Conservation (phyloP, 495 filamentous ascomycete genomes). For the Penicillium pulvis region DNA sequence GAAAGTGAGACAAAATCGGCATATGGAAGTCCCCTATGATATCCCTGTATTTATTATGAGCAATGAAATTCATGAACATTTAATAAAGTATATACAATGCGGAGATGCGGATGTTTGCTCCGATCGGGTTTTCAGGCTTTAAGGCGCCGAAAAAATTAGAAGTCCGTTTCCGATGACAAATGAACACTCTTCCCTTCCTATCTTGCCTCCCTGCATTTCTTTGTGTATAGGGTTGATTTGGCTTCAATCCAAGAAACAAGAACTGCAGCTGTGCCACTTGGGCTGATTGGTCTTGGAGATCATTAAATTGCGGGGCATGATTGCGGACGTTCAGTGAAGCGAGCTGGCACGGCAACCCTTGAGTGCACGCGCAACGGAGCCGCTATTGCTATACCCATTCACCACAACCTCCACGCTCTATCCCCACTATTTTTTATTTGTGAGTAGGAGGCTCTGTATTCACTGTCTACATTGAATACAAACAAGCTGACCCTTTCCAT, state of each 20-base stretch:
- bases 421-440: background rate
- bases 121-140: background rate
- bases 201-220: background rate
- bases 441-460: background rate
- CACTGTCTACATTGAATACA: background rate
- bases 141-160: background rate
- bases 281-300: background rate
- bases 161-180: constrained; percentile 1
- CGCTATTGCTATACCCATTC: constrained; percentile 8
- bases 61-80: background rate
- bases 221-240: background rate
- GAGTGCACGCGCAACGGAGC: constrained; percentile 4
- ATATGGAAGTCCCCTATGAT: background rate
- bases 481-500: background rate
- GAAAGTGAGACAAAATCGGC: background rate
- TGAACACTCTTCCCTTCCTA: background rate
- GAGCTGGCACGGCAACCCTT: constrained; percentile 26
- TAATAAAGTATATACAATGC: background rate
- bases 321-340: constrained; percentile 7
- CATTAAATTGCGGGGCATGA: constrained; percentile 7
- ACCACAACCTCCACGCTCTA: background rate
- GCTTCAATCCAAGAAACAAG: background rate
- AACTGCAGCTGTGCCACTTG: background rate
- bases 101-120: background rate
- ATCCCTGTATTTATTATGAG: constrained; percentile 7